Base-by-base conservation (phyloP, 352 stramenopile genomes). In the Phytophthora citrophthora region DNA sequence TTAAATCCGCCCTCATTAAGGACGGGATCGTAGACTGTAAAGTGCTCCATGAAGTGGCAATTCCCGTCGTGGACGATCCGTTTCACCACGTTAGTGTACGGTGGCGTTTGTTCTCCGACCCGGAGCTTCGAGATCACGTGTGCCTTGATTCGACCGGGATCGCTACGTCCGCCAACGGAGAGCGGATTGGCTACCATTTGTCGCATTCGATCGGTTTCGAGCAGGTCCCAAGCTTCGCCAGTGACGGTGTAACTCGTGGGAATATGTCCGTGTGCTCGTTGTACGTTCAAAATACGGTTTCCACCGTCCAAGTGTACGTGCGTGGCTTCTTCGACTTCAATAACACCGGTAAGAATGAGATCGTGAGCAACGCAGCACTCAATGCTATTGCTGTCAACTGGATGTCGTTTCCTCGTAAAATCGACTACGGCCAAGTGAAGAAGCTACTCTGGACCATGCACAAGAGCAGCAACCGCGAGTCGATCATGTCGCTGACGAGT, bases 101-200 rank as follows among this genome's bases (percentile, higher is more conserved):
- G 40, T 80, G 74, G 77, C 40, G 41, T 3, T 43, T 72, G 13
- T 63, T 61, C 15, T 4, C 20, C 24, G 56, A 69, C n/a, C 56
- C 67, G 8, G 41, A 53, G 1, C 32, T 61, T 38, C 73, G 74
- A n/a, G 79, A 88, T 23, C 62, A 77, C 54, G 70, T 83, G 13
- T 83, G 65, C 32, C 47, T 88, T 23, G 76, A 88, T 27, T 64
- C 73, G 27, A 76, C 60, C 1, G 77, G 74, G 1, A 44, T 70
- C 15, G 70, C 73, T 1, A 67, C 54, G 8, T 60, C 49, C 2
- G 10, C 49, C 15, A 44, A 45, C 1, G 54, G 59, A 5, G 67
- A 87, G 9, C 50, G 41, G n/a, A 66, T 84, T 9, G 77, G 74
- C 3, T 87, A 73, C 49, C 74, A 84, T 43, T 58, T 87, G 16